These are phyloP conservation scores for Lactarius sanguifluus DNA, from an alignment of 768 basidiomycete species.

Conservation along the genomic window DNA sequence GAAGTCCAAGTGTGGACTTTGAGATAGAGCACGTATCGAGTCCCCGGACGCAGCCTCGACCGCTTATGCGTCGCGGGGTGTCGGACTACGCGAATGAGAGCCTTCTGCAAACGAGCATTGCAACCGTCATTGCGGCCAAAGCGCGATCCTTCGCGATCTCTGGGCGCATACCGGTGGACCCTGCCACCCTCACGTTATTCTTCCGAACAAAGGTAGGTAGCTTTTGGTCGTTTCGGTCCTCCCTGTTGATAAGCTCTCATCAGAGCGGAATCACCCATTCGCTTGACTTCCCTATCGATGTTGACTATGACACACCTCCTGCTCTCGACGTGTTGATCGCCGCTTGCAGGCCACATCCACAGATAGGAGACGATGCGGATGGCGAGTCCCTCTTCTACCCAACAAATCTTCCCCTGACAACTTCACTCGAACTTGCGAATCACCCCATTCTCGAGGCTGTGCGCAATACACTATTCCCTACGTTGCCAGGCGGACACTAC, in stretches of 20 bases:
- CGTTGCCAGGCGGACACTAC: slow-evolving; percentile 64
- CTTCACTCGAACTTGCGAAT: slow-evolving; percentile 76
- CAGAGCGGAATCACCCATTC: slow-evolving; percentile 80
- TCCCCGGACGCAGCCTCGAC: slow-evolving; percentile 29
- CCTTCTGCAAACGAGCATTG: slow-evolving; percentile 54
- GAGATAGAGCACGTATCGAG: slow-evolving; percentile 53
- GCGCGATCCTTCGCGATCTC: slow-evolving; percentile 61
- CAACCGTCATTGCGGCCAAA: slow-evolving; percentile 57
- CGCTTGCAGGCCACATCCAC: slow-evolving; percentile 66
- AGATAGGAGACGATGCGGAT: slow-evolving; percentile 48
- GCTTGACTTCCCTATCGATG: slow-evolving; percentile 78
- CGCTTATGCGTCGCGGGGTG: slow-evolving; percentile 33
- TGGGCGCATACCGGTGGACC: slow-evolving; percentile 70
- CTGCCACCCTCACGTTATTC: slow-evolving; percentile 66
- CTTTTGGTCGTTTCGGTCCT: background rate
- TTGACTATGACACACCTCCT: slow-evolving; percentile 71
- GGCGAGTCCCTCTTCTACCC: slow-evolving; percentile 74
- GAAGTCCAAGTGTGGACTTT: slow-evolving; percentile 54
- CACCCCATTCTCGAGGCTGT: slow-evolving; percentile 81
- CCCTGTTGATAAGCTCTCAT: slow-evolving; percentile 12
- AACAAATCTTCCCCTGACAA: slow-evolving; percentile 65
- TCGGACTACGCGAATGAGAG: slow-evolving; percentile 53
- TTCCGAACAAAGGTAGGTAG: slow-evolving; percentile 73
- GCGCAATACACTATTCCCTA: slow-evolving; percentile 68
- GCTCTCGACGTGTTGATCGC: slow-evolving; percentile 77